Conservation (phyloP, 2,329 filamentous ascomycete species). For the Epichloe glyceriae region DNA sequence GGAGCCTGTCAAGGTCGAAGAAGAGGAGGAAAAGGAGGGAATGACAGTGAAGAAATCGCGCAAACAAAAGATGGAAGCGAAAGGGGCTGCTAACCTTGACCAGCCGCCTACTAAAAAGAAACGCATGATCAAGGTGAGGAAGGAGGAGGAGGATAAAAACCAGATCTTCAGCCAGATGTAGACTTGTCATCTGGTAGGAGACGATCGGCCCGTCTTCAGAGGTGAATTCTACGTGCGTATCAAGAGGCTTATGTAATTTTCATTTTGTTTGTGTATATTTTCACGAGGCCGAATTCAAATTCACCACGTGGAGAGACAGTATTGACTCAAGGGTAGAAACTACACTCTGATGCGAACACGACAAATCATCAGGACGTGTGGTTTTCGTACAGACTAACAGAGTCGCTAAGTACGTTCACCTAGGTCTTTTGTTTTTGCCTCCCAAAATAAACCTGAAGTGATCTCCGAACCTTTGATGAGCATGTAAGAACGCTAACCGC, state of each 20-base stretch:
- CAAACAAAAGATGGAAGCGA: constrained; percentile 16
- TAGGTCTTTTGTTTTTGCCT: not conserved
- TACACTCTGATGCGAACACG: not conserved
- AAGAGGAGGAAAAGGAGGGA: constrained; percentile 8
- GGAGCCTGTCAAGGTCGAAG: constrained; percentile 22
- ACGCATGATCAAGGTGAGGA: constrained; percentile 9
- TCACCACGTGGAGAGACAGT: too few relatives aligned
- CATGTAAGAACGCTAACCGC: not conserved
- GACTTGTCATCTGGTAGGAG: constrained; percentile 8
- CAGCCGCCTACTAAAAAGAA: constrained; percentile 15
- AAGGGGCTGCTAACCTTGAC: constrained; percentile 13
- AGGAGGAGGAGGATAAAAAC: constrained; percentile 12
- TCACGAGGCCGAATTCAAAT: not conserved
- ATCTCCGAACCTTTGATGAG: not conserved
- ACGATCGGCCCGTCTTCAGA: constrained; percentile 5
- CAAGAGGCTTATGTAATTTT: not conserved
- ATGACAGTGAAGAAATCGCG: constrained; percentile 12
- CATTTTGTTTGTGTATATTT: not conserved
- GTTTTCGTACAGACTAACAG: not conserved
- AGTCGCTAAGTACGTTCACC: not conserved
- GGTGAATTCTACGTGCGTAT: not conserved
- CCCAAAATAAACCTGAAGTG: too few relatives aligned
- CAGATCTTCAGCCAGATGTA: constrained; percentile 3
- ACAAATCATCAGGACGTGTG: not conserved
- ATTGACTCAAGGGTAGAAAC: not conserved